Evolutionary conservation across 306 rosid genomes (phyloP), one percentile per base, ranked within the genome.

Genomic region (Ochetophila trinervis): DNA sequence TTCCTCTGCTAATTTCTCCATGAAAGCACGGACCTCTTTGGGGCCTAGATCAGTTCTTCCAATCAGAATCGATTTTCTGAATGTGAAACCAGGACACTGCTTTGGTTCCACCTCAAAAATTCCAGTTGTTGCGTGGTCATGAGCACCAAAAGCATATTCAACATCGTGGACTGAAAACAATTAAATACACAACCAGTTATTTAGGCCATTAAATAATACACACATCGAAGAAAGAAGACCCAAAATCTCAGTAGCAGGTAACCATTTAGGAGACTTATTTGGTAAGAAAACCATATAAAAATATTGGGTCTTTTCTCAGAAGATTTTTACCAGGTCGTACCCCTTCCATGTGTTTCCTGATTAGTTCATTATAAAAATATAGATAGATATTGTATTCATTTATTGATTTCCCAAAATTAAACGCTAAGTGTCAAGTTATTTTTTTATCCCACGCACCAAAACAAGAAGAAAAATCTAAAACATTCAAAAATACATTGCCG

Each of bases 131-230:
- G 87, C 37, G 51, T 78, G 88, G 13, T 94, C 99, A 66, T 94
- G 99, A 1, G 99, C 99, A 62, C 99, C 99, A 74, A 90, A 94
- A 22, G 95, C 96, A 70, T 94, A 94, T 73, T 94, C 99, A 73
- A 88, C 71, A 2, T 78, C 95, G 65, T 90, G 97, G 78, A 94
- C 99, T 93, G 42, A 45, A 78, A 1, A 37, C 4, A 57, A 65
- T 23, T 48, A 53, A 59, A 53, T 50, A 47, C 60, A 22, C 16
- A 62, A 67, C 32, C 37, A 2, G 20, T 47, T 24, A 19, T 75
- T 8, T 13, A 23, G 2, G 53, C 17, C 57, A 71, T 36, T 47
- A 14, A 45, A 56, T 35, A 42, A 32, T 4, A 19, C 2, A 40
- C 32, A 40, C 45, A 40, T 40, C 0, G 3, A 40, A 1, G 12